phyloP scores from a whole-genome alignment of 805 yeast species.

The Ogataea neopini region DNA sequence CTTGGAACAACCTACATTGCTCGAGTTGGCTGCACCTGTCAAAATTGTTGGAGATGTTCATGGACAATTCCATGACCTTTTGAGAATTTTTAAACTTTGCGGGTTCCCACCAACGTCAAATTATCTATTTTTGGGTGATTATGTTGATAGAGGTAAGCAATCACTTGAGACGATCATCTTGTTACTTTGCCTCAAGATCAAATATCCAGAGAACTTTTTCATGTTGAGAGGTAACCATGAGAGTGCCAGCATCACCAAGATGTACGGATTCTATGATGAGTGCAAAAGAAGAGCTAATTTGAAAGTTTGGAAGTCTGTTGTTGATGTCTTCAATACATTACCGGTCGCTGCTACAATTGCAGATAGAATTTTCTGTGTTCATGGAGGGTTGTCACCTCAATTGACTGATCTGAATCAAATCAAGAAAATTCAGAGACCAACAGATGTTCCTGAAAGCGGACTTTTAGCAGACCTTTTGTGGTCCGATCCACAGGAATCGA shows the following conservation, averaged over 20 bases:
- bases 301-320: slow-evolving; percentile 51
- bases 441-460: slow-evolving; percentile 82
- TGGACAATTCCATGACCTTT: slow-evolving; percentile 59
- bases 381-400: slow-evolving; percentile 78
- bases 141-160: slow-evolving; percentile 60
- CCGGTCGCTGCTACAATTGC: slow-evolving; percentile 65
- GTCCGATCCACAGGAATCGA: slow-evolving; percentile 73
- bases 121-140: slow-evolving; percentile 58
- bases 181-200: slow-evolving; percentile 53
- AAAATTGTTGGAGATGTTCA: slow-evolving; percentile 85
- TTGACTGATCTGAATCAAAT: slow-evolving; percentile 65
- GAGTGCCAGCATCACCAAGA: slow-evolving; percentile 57
- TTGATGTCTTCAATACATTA: slow-evolving; percentile 58
- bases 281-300: slow-evolving; percentile 52
- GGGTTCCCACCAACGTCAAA: slow-evolving; percentile 61
- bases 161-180: slow-evolving; percentile 56
- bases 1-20: slow-evolving; percentile 61
- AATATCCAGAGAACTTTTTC: slow-evolving; percentile 61
- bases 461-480: slow-evolving; percentile 75
- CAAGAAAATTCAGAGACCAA: slow-evolving; percentile 71
- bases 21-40: slow-evolving; percentile 73
- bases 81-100: slow-evolving; percentile 56
- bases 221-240: slow-evolving; percentile 63
- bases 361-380: slow-evolving; percentile 58
- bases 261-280: slow-evolving; percentile 62